These are phyloP conservation scores for Capsicum rhomboideum DNA, from an alignment of 257 asterid genomes.

Conservation along the genomic window DNA sequence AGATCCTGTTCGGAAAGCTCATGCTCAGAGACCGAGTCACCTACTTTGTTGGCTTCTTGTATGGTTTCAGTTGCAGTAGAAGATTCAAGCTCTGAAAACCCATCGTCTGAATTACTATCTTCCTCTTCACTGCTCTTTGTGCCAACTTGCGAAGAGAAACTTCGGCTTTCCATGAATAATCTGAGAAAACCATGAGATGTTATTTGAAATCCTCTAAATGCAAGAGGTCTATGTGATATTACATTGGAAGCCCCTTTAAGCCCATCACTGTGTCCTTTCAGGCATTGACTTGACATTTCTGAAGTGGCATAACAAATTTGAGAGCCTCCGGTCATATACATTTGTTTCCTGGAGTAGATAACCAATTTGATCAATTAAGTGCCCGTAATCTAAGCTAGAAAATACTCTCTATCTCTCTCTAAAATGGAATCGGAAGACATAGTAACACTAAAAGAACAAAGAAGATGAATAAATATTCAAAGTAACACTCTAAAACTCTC, in stretches of 20 bases:
- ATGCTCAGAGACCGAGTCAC: conserved; percentile 30
- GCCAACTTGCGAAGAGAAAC: conserved; percentile 48
- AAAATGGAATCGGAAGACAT: not conserved
- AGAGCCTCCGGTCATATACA: conserved; percentile 18
- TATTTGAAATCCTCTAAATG: conserved; percentile 24
- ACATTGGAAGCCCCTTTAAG: conserved; percentile 14
- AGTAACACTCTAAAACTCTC: not conserved
- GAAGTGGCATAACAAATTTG: conserved; percentile 18
- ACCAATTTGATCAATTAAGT: not conserved
- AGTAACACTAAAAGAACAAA: not conserved
- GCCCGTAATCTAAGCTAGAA: not conserved
- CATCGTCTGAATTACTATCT: conserved; percentile 23
- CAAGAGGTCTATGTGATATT: conserved; percentile 10
- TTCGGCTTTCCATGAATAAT: conserved; percentile 12
- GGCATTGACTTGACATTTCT: conserved; percentile 22
- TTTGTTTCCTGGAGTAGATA: conserved; percentile 38
- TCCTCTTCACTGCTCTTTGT: conserved; percentile 44
- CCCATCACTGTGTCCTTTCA: conserved; percentile 20
- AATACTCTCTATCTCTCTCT: not conserved
- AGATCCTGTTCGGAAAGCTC: conserved; percentile 42
- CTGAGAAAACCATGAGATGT: conserved; percentile 16
- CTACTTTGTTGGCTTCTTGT: conserved; percentile 19
- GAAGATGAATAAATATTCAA: not conserved
- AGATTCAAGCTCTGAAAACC: conserved; percentile 39
- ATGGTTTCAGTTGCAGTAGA: conserved; percentile 10